Evolutionary conservation across 768 basidiomycete species (phyloP), one percentile per base, ranked within the genome.

Genomic region (Lentinula sp.): DNA sequence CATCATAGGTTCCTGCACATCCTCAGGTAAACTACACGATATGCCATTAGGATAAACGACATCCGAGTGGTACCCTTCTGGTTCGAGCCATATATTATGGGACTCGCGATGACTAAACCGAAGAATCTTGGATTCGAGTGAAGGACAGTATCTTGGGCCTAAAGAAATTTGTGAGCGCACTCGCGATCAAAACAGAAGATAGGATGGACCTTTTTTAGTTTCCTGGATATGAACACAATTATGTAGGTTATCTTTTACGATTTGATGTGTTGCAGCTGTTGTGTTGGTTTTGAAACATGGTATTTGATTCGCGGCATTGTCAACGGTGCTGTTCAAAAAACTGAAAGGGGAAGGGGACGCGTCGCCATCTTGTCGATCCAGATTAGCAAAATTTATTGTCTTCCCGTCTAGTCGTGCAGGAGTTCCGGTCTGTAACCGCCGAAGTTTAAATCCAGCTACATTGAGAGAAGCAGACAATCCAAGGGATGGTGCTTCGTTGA

Each of bases 121-220:
- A 42, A 85, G 77, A 8, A 96, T 84, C 70, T 96, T 96, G 9
- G 91, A 85, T 71, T 96, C 94, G 0, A 96, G 79, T 0, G 91
- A 93, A 6, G 94, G 94, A 64, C 94, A 96, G 71, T 96, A 96
- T 18, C 94, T 83, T 5, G 94, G 94, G 1, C 93, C 92, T 93
- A 59, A 20, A 42, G 2, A 4, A 3, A 32, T 28, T 48, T 41
- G 60, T 28, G 51, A 33, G 37, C 37, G n/a, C 43, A 43, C 9
- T 18, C 12, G 59, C n/a, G 60, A 8, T 33, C 6, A 48, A 13
- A 39, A 39, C 43, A 13, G 15, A 4, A 57, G 39, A 49, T 10
- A 5, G 50, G 39, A 54, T 51, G 3, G 7, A 85, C 92, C 93
- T 75, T 90, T 93, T 73, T 87, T 90, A 0, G 92, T 89, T 71